Conservation (phyloP, 352 stramenopile species). For the Phytophthora boehmeriae region DNA sequence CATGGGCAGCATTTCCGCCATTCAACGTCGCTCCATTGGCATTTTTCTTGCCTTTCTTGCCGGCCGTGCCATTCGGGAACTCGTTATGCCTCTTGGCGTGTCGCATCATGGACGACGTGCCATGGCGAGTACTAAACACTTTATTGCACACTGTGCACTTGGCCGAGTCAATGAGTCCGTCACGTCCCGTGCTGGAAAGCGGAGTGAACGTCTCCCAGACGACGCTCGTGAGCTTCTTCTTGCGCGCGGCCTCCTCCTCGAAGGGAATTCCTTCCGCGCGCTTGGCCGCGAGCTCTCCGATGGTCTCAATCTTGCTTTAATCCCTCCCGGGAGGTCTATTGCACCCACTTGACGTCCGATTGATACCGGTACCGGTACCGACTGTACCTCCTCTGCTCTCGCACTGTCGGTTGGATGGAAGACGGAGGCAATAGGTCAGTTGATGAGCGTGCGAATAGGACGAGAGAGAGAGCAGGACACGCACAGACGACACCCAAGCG, state of each 20-base stretch:
- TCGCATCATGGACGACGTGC: conserved; percentile 85
- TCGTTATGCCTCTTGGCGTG: conserved; percentile 81
- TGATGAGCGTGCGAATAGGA: too few relatives aligned
- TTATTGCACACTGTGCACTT: conserved; percentile 81
- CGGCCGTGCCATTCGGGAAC: conserved; percentile 55
- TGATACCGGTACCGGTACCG: too few relatives aligned
- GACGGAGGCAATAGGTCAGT: too few relatives aligned
- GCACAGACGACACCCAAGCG: too few relatives aligned
- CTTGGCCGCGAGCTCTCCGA: conserved; percentile 56
- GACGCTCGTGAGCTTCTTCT: conserved; percentile 85
- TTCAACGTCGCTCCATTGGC: conserved; percentile 31
- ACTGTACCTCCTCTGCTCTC: too few relatives aligned
- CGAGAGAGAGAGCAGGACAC: too few relatives aligned
- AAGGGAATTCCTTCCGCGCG: conserved; percentile 58
- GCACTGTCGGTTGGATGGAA: too few relatives aligned
- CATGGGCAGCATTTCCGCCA: conserved; percentile 11
- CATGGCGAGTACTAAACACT: conserved; percentile 80
- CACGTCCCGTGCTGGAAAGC: conserved; percentile 65
- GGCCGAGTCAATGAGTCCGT: conserved; percentile 73
- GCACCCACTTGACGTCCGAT: conserved; percentile 28
- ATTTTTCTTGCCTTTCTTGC: conserved; percentile 65
- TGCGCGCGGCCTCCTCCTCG: conserved; percentile 66
- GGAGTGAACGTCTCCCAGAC: conserved; percentile 87
- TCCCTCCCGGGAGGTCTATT: conserved; percentile 18
- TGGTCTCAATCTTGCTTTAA: conserved; percentile 45